Base-by-base conservation (phyloP, 2,329 filamentous ascomycete genomes). In the Xylariales sp. region DNA sequence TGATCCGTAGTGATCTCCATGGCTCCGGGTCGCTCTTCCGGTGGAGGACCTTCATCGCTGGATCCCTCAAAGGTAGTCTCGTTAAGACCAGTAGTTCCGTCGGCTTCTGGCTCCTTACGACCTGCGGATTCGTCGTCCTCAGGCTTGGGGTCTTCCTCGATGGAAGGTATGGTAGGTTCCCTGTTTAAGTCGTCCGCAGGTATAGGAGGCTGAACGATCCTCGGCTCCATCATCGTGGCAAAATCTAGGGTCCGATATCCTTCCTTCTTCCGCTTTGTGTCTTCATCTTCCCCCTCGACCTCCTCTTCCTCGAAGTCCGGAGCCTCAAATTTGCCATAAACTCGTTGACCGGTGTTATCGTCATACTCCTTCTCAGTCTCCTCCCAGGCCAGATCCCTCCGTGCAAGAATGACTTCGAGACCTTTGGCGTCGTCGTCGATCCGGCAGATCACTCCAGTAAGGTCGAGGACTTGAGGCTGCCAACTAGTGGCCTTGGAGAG, bases 241-340 rank as follows among this genome's bases (percentile, higher is more conserved):
- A 85, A 83, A 0, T 60, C 52, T 21, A 89, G 44, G 5, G 70
- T 70, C n/a, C 81, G 73, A 36, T 74, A 68, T 1, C 84, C 84
- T 46, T 82, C 15, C 6, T 33, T 40, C 29, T 18, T 24, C 25
- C 38, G 28, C 24, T 29, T 42, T 4, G 38, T 73, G 42, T 84
- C 75, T 38, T 69, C 65, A 3, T 61, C 63, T 8, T 68, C 68
- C 11, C 73, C 71, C 2, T 63, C 65, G 1, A 70, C 70, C 1
- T 76, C 75, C 0, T 81, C 79, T 9, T 79, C 77, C 5, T 80
- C 74, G 6, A 78, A 66, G 9, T 77, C 76, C 0, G 84, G 83
- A 51, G 81, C 80, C 53, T 94, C 88, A 49, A 94, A 93, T 44
- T 82, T 86, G 47, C 76, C 80, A 52, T 91, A 95, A 8, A 88